These are phyloP conservation scores for Sporothrix pseudoabietina DNA, from an alignment of 2,329 filamentous ascomycete species.

Conservation along the genomic window DNA sequence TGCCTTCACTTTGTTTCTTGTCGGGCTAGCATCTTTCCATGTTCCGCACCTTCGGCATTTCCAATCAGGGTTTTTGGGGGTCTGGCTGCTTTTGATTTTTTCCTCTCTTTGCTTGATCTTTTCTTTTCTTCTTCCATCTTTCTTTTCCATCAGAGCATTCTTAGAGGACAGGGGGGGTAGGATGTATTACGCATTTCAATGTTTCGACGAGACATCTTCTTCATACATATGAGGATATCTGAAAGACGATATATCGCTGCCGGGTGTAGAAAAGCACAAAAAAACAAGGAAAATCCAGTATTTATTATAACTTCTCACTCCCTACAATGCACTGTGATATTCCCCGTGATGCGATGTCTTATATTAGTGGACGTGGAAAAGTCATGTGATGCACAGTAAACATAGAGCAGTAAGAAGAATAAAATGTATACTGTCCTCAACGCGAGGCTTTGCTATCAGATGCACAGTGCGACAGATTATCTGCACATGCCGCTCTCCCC, in stretches of 20 bases:
- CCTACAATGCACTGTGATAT: neutral
- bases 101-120: neutral
- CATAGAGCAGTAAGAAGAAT: neutral
- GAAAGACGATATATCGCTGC: neutral
- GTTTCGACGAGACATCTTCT: neutral
- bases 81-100: too few species aligned
- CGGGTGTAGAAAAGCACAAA: conserved; percentile 1
- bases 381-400: neutral
- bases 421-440: neutral
- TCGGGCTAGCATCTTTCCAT: neutral
- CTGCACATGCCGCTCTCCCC: neutral
- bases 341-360: neutral
- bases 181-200: neutral
- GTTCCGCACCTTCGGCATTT: neutral
- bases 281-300: neutral
- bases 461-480: neutral
- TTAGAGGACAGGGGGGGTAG: too few species aligned
- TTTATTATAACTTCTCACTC: conserved; percentile 2
- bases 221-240: neutral
- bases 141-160: too few species aligned
- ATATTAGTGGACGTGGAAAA: neutral
- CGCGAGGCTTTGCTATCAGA: neutral
- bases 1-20: neutral
- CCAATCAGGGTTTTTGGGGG: neutral
- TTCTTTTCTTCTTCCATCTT: neutral